phyloP scores from a whole-genome alignment of 768 basidiomycete species.

The Calocybe indica region DNA sequence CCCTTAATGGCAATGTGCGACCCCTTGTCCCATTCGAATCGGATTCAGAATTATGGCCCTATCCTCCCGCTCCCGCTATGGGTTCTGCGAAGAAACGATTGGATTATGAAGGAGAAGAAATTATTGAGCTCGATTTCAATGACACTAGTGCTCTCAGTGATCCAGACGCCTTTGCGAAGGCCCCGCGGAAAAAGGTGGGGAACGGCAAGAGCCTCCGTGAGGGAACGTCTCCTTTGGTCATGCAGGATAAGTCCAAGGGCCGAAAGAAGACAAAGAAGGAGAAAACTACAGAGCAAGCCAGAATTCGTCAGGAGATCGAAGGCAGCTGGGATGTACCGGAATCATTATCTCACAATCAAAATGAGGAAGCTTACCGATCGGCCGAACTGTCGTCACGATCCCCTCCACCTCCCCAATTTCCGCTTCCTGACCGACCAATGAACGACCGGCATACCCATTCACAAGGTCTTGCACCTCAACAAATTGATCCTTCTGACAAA shows the following conservation, averaged over 20 bases:
- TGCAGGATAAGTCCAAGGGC: constrained; percentile 17
- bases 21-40: constrained; percentile 55
- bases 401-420: constrained; percentile 9
- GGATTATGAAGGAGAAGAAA: constrained; percentile 35
- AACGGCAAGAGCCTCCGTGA: not conserved
- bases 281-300: constrained; percentile 32
- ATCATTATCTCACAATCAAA: constrained; percentile 16
- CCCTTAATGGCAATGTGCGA: constrained; percentile 11
- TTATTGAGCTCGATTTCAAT: constrained; percentile 71
- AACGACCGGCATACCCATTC: constrained; percentile 1
- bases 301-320: constrained; percentile 47
- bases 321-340: constrained; percentile 54
- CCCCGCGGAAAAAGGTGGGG: constrained; percentile 18
- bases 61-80: constrained; percentile 30
- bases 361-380: constrained; percentile 11
- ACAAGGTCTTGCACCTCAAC: not conserved
- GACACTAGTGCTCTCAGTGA: constrained; percentile 73
- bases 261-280: constrained; percentile 31
- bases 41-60: constrained; percentile 69
- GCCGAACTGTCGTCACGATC: constrained; percentile 12
- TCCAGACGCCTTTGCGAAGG: constrained; percentile 47
- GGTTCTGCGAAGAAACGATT: no score
- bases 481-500: not conserved
- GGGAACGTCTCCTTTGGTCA: not conserved
- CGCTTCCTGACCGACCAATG: not conserved